phyloP scores from a whole-genome alignment of 1,284 basidiomycete genomes.

The Sporisorium iseilematis-ciliati region DNA sequence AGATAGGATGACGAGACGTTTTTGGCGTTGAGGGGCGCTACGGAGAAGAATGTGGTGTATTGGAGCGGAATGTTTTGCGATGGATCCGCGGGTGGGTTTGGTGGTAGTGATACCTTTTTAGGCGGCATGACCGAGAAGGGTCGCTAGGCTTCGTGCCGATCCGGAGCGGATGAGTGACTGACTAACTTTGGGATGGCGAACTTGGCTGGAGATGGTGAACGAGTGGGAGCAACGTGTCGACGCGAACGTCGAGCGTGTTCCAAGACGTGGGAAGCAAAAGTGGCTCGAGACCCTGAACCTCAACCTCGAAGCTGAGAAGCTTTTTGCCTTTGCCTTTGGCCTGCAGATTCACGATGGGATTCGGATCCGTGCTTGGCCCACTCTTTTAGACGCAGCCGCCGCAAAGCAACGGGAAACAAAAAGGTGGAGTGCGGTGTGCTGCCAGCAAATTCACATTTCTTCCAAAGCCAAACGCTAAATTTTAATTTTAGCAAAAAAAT shows the following conservation, averaged over 20 bases:
- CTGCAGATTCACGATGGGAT: too few relatives aligned
- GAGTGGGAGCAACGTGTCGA: not conserved
- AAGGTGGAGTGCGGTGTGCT: conserved; percentile 16
- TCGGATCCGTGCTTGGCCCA: conserved; percentile 15
- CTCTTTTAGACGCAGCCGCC: not conserved
- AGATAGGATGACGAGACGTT: conserved; percentile 67
- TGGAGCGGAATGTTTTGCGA: conserved; percentile 59
- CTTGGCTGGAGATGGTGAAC: not conserved
- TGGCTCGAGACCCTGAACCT: conserved; percentile 7
- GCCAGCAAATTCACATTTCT: not conserved
- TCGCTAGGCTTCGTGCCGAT: not conserved
- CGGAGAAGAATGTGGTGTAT: conserved; percentile 64
- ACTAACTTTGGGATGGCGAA: not conserved
- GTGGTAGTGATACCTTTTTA: conserved; percentile 58
- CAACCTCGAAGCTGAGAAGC: not conserved
- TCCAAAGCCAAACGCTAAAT: not conserved
- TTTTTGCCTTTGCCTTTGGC: not conserved
- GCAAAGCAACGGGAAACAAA: not conserved
- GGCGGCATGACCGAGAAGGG: conserved; percentile 35
- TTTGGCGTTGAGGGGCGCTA: conserved; percentile 66
- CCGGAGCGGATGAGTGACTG: not conserved
- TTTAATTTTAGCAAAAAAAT: conserved; percentile 4
- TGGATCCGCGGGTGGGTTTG: conserved; percentile 54
- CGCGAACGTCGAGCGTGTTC: not conserved
- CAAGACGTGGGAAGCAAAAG: not conserved